Evolutionary conservation across 78 protist genomes (phyloP), one percentile per base, ranked within the genome.

Genomic region (Dictyostelium firmibasis): DNA sequence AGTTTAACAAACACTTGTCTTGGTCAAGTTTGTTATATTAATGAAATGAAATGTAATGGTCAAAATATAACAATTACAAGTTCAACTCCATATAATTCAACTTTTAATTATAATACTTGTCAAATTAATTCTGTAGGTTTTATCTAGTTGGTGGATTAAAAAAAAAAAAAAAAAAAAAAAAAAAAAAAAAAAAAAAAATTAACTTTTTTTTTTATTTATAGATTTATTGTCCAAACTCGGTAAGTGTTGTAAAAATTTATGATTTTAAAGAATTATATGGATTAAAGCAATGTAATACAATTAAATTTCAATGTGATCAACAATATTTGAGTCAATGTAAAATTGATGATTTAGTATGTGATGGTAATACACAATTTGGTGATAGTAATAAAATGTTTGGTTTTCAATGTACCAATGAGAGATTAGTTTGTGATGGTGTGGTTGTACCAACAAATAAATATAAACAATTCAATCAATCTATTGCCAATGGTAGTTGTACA

Each of bases 401-500:
- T 50, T 89, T 89, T 38, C 29, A 29, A 35, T 89, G 94, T 31
- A 7, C 9, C 3, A 62, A 62, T 23, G 29, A 89, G 31, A 33
- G 27, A 81, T 47, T 89, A 29, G 41, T 81, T 1, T 89, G 94
- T 27, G 82, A 89, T 67, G n/a, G 43, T 41, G 36, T n/a, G 3
- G 18, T 70, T 33, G 47, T 89, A 23, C 86, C 94, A 36, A 3
- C 53, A 1, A 33, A 16, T 38, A 20, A 81, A 6, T 89, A 25
- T 47, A 16, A 31, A 27, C 31, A 78, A 60, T 81, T 79, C 20
- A 27, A n/a, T n/a, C 23, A 50, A 14, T 69, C 82, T 13, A 89
- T 89, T 33, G 36, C 41, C 4, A 89, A 81, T 81, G 94, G 94
- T n/a, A n/a, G 81, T 31, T 89, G 94, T 70, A 3, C 3, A 4